A percentile compares a stretch with the other conserved stretches of the same genome.
phyloP scores from a whole-genome alignment of 805 yeast species.

The Candida palmyrensis region DNA sequence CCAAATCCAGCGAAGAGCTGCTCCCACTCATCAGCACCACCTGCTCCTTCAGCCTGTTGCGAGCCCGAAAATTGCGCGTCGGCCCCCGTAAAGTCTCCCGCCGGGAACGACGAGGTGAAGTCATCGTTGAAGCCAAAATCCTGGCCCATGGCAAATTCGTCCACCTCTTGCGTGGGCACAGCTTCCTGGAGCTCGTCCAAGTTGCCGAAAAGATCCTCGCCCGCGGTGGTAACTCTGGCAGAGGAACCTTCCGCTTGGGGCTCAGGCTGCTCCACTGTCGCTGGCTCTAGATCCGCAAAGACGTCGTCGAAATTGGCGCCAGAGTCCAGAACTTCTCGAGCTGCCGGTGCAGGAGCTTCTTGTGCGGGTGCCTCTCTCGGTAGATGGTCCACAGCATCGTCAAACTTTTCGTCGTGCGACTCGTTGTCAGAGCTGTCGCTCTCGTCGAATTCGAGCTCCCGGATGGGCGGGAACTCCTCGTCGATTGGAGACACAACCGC shows the following conservation, averaged over 20 bases:
- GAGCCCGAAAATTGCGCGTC: too few species aligned
- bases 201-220: slow-evolving; percentile 31
- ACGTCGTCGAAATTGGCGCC: slow-evolving; percentile 30
- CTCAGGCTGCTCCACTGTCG: slow-evolving; percentile 13
- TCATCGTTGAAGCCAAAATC: slow-evolving; percentile 19
- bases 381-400: slow-evolving; percentile 31
- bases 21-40: slow-evolving; percentile 81
- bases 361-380: slow-evolving; percentile 4
- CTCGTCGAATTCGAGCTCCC: slow-evolving; percentile 50
- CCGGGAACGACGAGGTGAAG: too few species aligned
- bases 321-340: slow-evolving; percentile 6
- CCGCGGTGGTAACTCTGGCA: slow-evolving; percentile 5
- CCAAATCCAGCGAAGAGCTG: slow-evolving; percentile 89
- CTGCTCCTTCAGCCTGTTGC: slow-evolving; percentile 5
- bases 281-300: slow-evolving; percentile 35
- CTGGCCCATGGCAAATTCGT: slow-evolving; percentile 20
- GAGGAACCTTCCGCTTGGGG: neutral
- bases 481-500: slow-evolving; percentile 13
- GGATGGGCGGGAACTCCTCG: slow-evolving; percentile 60
- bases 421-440: slow-evolving; percentile 40
- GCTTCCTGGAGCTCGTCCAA: slow-evolving; percentile 35
- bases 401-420: slow-evolving; percentile 29
- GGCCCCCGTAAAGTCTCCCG: too few species aligned
- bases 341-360: neutral
- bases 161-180: slow-evolving; percentile 23